Conservation (phyloP, 2,329 filamentous ascomycete genomes). For the Colletotrichum orbiculare region DNA sequence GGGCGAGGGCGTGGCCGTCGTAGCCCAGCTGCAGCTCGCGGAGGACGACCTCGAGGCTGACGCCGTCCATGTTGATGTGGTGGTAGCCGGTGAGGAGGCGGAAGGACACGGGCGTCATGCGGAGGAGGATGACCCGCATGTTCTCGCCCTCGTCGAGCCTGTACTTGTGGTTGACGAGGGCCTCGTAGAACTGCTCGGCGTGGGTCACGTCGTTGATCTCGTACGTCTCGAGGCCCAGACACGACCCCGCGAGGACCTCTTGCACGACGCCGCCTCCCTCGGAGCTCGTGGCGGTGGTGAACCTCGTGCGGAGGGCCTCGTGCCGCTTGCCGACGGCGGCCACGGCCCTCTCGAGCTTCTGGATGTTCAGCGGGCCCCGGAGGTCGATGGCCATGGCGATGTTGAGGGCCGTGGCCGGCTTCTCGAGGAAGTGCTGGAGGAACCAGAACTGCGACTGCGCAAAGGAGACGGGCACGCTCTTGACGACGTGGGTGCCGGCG, state of each 20-base stretch:
- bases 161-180: neutral
- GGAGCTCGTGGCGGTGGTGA: conserved; percentile 16
- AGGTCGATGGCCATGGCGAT: conserved; percentile 46
- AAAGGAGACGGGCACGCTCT: conserved; percentile 45
- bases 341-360: conserved; percentile 48
- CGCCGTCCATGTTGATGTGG: conserved; percentile 15
- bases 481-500: too few species aligned
- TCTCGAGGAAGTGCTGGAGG: conserved; percentile 44
- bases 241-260: neutral
- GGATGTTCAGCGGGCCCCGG: conserved; percentile 45
- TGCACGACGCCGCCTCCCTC: neutral
- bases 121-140: conserved; percentile 3
- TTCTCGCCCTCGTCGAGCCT: neutral
- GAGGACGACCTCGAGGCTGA: neutral
- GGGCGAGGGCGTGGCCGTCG: neutral
- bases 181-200: neutral
- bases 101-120: neutral
- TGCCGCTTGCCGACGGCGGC: conserved; percentile 42
- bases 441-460: conserved; percentile 57
- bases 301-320: conserved; percentile 49
- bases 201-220: neutral
- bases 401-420: conserved; percentile 50
- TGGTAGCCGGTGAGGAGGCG: neutral
- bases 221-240: neutral
- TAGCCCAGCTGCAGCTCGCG: neutral